Evolutionary conservation across 2,329 filamentous ascomycete species (phyloP).

Genomic region (Pyrenophora graminea): DNA sequence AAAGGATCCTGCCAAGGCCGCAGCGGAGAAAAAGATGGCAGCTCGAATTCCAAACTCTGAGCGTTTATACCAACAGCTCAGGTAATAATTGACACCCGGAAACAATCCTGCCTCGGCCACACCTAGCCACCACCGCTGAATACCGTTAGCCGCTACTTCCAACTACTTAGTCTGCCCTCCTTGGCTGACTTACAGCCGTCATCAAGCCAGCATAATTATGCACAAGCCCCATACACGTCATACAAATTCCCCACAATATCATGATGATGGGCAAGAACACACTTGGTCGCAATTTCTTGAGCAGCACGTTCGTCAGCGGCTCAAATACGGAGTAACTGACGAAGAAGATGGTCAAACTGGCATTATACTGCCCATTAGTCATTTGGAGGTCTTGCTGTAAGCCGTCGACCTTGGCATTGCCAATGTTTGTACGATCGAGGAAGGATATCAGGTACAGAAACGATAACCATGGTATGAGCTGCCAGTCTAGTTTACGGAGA

Average conservation of each 20-base stretch:
- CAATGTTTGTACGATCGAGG: constrained; percentile 74
- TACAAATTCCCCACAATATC: constrained; percentile 64
- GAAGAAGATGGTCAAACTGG: constrained; percentile 81
- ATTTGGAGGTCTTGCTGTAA: constrained; percentile 64
- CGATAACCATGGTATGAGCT: constrained; percentile 68
- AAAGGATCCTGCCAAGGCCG: constrained; percentile 77
- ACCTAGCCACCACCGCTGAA: constrained; percentile 64
- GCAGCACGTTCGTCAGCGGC: constrained; percentile 75
- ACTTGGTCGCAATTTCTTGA: constrained; percentile 75
- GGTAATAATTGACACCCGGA: constrained; percentile 72
- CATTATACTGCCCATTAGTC: constrained; percentile 70
- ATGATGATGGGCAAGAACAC: constrained; percentile 84
- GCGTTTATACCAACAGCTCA: constrained; percentile 82
- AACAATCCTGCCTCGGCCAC: constrained; percentile 72
- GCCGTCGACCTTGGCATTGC: constrained; percentile 68
- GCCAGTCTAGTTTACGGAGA: constrained; percentile 64
- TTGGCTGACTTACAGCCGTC: constrained; percentile 52
- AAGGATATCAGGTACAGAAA: constrained; percentile 76
- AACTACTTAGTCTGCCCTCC: too few relatives aligned
- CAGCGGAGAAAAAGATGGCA: constrained; percentile 82
- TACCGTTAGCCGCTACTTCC: background rate
- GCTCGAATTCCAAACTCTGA: constrained; percentile 79
- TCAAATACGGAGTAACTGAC: constrained; percentile 82
- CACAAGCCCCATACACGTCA: constrained; percentile 71
- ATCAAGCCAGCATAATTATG: constrained; percentile 67